Evolutionary conservation across 768 basidiomycete genomes (phyloP).

Genomic region (Mycena chlorophos): DNA sequence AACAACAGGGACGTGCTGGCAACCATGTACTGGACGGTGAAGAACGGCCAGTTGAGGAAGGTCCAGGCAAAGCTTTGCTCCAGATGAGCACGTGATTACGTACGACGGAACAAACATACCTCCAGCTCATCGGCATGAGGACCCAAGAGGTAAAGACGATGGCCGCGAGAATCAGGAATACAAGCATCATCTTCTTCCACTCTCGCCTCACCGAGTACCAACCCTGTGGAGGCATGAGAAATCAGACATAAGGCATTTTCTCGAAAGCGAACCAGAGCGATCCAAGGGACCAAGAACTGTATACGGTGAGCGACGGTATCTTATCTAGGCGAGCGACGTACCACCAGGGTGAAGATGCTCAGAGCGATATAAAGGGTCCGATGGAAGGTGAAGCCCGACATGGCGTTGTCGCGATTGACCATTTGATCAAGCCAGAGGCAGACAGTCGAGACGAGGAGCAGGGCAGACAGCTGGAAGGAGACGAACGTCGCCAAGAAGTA

Average conservation of each 20-base stretch:
- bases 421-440: constrained; percentile 35
- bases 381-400: constrained; percentile 21
- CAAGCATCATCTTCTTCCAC: constrained; percentile 22
- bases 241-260: not conserved
- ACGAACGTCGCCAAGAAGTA: constrained; percentile 33
- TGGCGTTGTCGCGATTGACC: constrained; percentile 21
- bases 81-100: not conserved
- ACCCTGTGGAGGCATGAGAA: constrained; percentile 27
- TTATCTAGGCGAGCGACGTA: constrained; percentile 16
- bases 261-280: constrained; percentile 22
- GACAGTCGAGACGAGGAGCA: constrained; percentile 30
- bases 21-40: constrained; percentile 24
- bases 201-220: constrained; percentile 31
- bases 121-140: constrained; percentile 20
- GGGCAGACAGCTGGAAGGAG: constrained; percentile 29
- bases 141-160: constrained; percentile 16
- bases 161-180: constrained; percentile 20
- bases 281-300: constrained; percentile 31
- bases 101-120: not conserved
- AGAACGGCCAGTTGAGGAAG: constrained; percentile 24
- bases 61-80: constrained; percentile 23
- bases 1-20: constrained; percentile 25
- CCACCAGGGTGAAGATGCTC: constrained; percentile 25
- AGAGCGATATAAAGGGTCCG: constrained; percentile 22
- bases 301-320: constrained; percentile 3